Base-by-base conservation (phyloP, 1,139 yeast species). In the Blastobotrys indianensis region DNA sequence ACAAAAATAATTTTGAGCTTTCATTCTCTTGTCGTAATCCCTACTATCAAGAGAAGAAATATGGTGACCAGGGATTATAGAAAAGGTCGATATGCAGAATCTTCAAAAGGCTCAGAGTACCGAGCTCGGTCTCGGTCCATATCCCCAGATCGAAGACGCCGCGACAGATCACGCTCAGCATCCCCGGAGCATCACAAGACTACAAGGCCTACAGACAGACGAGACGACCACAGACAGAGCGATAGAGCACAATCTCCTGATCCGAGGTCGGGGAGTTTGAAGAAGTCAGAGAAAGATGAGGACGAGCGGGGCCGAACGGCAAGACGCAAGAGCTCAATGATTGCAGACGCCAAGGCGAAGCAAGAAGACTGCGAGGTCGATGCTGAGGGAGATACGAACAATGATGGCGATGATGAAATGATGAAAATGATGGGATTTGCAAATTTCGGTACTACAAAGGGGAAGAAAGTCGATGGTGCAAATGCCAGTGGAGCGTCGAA, bases 401-500 rank as follows among this genome's bases (percentile, higher is more conserved):
- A 8, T 13, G 39, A 29, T 28, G 42, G 28, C 28, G 60, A 61
- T 28, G 62, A 58, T 11, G 60, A 66, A 65, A 63, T 68, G 66
- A 54, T 55, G 42, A 52, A 61, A 38, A 67, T 82, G 56, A 80
- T 83, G 86, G 94, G 92, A 2, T 81, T 81, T 56, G 67, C 74
- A 2, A 75, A 77, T 1, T 82, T 82, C 61, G 74, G 72, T 0
- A 60, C 80, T 1, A 81, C 87, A 3, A 80, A 82, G 59, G 77
- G 79, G 37, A 78, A 78, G 53, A 78, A 78, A 45, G 80, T 77
- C 4, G 39, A 42, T 5, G 63, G 62, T 3, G 45, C 57, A 2
- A 73, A 75, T 48, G 73, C 72, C 4, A 79, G 78, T 12, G 73
- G 70, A 0, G 72, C 69, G 0, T 68, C 70, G 36, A 69, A 66